Conservation (phyloP, 768 basidiomycete genomes). For the Calocera cornea region DNA sequence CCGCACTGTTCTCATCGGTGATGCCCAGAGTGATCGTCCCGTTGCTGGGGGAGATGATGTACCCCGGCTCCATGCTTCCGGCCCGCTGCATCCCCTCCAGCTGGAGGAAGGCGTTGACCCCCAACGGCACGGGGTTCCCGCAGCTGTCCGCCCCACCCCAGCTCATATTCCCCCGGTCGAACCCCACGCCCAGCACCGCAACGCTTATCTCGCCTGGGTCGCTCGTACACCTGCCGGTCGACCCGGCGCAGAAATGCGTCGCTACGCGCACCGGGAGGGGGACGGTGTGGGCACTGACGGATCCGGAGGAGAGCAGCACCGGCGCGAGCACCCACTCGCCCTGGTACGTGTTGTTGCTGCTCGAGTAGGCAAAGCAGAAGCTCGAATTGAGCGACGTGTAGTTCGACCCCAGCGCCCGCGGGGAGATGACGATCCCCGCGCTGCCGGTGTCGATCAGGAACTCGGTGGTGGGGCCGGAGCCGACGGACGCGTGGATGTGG, state of each 20-base stretch:
- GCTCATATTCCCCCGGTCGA: slow-evolving; percentile 1
- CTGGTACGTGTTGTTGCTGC: slow-evolving; percentile 6
- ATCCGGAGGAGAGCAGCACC: background rate
- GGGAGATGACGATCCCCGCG: slow-evolving; percentile 1
- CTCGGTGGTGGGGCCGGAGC: background rate
- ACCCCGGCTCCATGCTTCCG: background rate
- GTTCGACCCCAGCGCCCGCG: background rate
- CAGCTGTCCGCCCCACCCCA: background rate
- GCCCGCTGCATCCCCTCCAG: slow-evolving; percentile 4
- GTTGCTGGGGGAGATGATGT: slow-evolving; percentile 5
- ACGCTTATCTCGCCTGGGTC: background rate
- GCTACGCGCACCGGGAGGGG: slow-evolving; percentile 4
- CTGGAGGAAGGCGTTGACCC: slow-evolving; percentile 6
- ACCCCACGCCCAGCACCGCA: slow-evolving; percentile 4
- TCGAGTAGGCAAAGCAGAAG: slow-evolving; percentile 7
- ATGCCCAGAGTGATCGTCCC: slow-evolving; percentile 6
- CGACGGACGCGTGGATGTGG: background rate
- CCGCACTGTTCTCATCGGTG: background rate
- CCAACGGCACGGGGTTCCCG: background rate
- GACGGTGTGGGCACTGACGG: background rate
- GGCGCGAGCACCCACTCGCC: slow-evolving; percentile 2
- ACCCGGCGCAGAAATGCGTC: background rate
- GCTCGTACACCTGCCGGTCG: background rate
- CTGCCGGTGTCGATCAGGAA: slow-evolving; percentile 9
- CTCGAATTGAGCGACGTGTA: background rate